These are phyloP conservation scores for Gnomoniopsis sp. DNA, from an alignment of 2,329 filamentous ascomycete genomes.

Conservation along the genomic window DNA sequence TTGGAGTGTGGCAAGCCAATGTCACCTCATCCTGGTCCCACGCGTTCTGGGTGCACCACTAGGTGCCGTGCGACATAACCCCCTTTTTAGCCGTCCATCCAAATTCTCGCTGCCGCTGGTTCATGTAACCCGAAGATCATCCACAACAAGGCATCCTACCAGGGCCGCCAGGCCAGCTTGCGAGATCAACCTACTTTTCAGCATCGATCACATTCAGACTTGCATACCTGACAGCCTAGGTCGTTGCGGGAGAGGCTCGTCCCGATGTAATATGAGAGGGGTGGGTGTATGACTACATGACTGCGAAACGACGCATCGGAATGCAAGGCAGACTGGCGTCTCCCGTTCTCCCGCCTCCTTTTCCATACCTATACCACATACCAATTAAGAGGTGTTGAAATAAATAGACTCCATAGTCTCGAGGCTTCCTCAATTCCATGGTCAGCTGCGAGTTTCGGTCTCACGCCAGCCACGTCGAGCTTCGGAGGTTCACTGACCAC, in stretches of 20 bases:
- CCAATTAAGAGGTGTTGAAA: too few species aligned
- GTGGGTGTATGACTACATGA: too few species aligned
- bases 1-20: neutral
- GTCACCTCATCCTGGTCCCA: neutral
- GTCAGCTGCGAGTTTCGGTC: neutral
- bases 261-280: neutral
- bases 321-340: too few species aligned
- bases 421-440: neutral
- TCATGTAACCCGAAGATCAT: neutral
- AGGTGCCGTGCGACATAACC: neutral
- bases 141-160: neutral
- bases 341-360: too few species aligned
- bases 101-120: neutral
- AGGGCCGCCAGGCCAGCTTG: neutral
- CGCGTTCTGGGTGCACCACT: neutral
- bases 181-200: neutral
- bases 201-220: neutral
- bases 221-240: neutral
- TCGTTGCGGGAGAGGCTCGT: neutral
- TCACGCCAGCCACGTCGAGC: neutral
- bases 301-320: too few species aligned
- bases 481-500: neutral
- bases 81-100: neutral
- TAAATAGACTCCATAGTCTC: neutral
- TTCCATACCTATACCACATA: too few species aligned